Evolutionary conservation across 768 basidiomycete genomes (phyloP).

Genomic region (Trametes punicea): DNA sequence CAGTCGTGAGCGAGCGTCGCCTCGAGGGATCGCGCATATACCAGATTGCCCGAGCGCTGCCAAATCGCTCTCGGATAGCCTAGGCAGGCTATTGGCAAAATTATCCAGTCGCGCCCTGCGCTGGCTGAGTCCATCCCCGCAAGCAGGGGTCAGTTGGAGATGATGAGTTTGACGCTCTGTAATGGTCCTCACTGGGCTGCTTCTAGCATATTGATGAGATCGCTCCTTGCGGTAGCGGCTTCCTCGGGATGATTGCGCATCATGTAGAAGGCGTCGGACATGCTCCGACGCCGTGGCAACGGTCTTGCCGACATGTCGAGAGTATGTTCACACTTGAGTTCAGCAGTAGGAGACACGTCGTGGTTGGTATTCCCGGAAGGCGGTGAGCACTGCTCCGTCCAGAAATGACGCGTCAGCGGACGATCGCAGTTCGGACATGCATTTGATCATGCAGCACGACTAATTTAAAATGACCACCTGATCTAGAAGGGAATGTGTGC

Average conservation of each 20-base stretch:
- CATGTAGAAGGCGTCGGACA: conserved; percentile 17
- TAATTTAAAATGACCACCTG: too few relatives aligned
- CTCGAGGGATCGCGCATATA: too few relatives aligned
- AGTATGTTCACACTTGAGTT: too few relatives aligned
- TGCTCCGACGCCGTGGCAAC: conserved; percentile 17
- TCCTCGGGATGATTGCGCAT: conserved; percentile 6
- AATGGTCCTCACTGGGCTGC: conserved; percentile 10
- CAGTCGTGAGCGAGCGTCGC: too few relatives aligned
- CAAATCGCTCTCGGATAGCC: conserved; percentile 24
- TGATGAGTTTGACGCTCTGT: background rate
- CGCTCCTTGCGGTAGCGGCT: background rate
- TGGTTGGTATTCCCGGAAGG: too few relatives aligned
- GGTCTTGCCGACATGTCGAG: background rate
- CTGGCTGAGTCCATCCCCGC: background rate
- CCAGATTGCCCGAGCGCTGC: conserved; percentile 21
- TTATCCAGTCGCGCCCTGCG: conserved; percentile 6
- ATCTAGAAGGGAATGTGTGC: too few relatives aligned
- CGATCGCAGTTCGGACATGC: too few relatives aligned
- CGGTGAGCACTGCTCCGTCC: too few relatives aligned
- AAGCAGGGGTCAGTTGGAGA: background rate
- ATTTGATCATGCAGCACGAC: too few relatives aligned
- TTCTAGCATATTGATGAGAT: conserved; percentile 3
- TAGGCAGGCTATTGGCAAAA: conserved; percentile 20
- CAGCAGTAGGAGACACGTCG: too few relatives aligned
- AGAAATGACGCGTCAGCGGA: too few relatives aligned